Conservation (phyloP, 805 yeast genomes). For the Ogataea pignaliae region DNA sequence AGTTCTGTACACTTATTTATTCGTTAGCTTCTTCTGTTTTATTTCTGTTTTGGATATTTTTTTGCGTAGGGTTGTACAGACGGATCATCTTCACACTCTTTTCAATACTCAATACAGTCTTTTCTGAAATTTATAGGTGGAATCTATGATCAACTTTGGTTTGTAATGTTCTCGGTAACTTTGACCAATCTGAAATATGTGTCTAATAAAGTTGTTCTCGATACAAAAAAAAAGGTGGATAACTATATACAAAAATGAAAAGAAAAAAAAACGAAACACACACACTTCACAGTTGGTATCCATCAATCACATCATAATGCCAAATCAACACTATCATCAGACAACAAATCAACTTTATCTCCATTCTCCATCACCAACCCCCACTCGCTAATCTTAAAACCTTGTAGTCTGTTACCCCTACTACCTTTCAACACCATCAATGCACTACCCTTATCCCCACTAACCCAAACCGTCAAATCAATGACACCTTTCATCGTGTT, state of each 20-base stretch:
- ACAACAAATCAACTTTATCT: slow-evolving; percentile 39
- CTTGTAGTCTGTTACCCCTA: slow-evolving; percentile 53
- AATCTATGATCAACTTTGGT: no score
- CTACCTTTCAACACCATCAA: slow-evolving; percentile 68
- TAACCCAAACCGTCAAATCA: slow-evolving; percentile 64
- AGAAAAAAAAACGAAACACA: neutral
- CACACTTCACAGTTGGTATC: neutral
- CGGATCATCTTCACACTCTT: no score
- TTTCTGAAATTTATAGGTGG: no score
- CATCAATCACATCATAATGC: no score
- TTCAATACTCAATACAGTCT: no score
- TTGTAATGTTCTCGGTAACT: no score
- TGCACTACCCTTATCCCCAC: slow-evolving; percentile 55
- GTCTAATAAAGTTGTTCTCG: no score
- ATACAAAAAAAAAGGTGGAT: neutral
- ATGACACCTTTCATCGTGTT: slow-evolving; percentile 81
- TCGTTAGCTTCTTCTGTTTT: neutral
- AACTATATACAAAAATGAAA: neutral
- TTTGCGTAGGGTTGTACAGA: no score
- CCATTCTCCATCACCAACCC: slow-evolving; percentile 45
- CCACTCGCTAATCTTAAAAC: slow-evolving; percentile 63
- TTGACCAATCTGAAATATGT: no score
- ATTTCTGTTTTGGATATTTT: neutral
- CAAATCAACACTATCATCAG: slow-evolving; percentile 38
- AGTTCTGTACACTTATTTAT: neutral